Evolutionary conservation across 1,284 basidiomycete genomes (phyloP).

Genomic region (Puccinia horiana): DNA sequence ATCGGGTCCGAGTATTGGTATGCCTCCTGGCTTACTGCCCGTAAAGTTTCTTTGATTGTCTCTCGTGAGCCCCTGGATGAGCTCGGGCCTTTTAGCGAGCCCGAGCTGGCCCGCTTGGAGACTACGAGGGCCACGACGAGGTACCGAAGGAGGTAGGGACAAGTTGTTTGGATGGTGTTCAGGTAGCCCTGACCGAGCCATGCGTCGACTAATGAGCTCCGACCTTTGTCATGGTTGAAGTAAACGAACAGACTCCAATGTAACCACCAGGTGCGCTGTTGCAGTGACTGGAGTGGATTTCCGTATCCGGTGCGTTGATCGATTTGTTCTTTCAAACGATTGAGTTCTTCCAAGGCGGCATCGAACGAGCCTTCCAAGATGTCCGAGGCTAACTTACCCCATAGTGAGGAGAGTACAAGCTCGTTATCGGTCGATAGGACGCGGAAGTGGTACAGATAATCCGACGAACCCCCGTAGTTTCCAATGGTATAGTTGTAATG

Average conservation of each 20-base stretch:
- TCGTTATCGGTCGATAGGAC: conserved; percentile 90
- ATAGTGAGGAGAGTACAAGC: conserved; percentile 89
- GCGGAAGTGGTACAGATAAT: conserved; percentile 98
- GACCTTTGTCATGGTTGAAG: conserved; percentile 91
- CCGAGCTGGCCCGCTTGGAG: conserved; percentile 60
- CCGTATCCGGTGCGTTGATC: conserved; percentile 65
- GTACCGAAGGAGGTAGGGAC: conserved; percentile 93
- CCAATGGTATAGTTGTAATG: conserved; percentile 98
- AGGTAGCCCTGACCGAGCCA: conserved; percentile 89
- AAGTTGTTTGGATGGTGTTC: conserved; percentile 95
- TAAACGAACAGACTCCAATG: conserved; percentile 99
- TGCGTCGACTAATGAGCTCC: conserved; percentile 90
- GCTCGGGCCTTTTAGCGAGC: conserved; percentile 36
- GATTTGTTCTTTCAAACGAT: conserved; percentile 85
- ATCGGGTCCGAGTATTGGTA: conserved; percentile 94
- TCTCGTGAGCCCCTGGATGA: conserved; percentile 62
- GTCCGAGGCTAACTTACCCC: conserved; percentile 96
- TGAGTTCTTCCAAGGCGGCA: conserved; percentile 86
- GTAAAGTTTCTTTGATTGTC: conserved; percentile 81
- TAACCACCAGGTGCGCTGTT: conserved; percentile 90
- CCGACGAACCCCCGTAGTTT: conserved; percentile 91
- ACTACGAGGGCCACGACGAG: conserved; percentile 88
- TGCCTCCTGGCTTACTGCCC: conserved; percentile 86
- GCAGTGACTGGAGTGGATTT: conserved; percentile 75
- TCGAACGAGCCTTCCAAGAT: conserved; percentile 95